Conservation (phyloP, 805 yeast species). For the Metschnikowia noctiluminum region DNA sequence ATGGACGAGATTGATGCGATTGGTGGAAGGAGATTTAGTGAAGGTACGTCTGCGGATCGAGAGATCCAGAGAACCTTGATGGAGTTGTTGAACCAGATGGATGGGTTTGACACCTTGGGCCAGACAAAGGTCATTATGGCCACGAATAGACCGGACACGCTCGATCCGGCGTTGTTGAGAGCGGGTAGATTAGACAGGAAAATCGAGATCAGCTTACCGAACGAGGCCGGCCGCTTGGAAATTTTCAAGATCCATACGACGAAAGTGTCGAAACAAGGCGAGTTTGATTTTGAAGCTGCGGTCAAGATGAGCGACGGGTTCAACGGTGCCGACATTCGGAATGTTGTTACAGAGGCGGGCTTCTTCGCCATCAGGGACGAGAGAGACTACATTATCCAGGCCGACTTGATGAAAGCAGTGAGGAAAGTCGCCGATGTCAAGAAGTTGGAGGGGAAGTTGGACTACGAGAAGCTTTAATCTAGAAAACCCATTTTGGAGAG, state of each 20-base stretch:
- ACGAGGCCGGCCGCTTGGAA: constrained; percentile 92
- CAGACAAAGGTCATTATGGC: constrained; percentile 98
- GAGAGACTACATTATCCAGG: constrained; percentile 88
- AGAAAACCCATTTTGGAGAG: not conserved
- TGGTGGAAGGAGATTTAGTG: constrained; percentile 96
- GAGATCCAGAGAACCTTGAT: constrained; percentile 96
- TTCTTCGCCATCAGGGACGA: constrained; percentile 98
- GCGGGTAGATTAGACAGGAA: constrained; percentile 97
- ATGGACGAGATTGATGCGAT: constrained; percentile 99
- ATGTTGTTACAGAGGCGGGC: constrained; percentile 97
- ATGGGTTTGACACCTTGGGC: constrained; percentile 94
- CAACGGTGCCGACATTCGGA: constrained; percentile 97
- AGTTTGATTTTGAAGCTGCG: constrained; percentile 93
- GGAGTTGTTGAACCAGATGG: constrained; percentile 98
- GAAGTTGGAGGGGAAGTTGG: constrained; percentile 94
- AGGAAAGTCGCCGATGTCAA: constrained; percentile 95
- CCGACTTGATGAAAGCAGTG: constrained; percentile 96
- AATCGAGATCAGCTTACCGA: constrained; percentile 92
- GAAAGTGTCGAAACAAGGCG: constrained; percentile 85
- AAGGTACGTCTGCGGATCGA: constrained; percentile 98
- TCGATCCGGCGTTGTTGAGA: constrained; percentile 94
- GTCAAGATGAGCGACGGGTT: constrained; percentile 99
- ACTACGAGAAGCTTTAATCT: constrained; percentile 80
- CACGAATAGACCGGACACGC: constrained; percentile 97
- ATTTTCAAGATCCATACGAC: constrained; percentile 90